Conservation (phyloP, 208 protist genomes). For the Trypanosoma melophagium region DNA sequence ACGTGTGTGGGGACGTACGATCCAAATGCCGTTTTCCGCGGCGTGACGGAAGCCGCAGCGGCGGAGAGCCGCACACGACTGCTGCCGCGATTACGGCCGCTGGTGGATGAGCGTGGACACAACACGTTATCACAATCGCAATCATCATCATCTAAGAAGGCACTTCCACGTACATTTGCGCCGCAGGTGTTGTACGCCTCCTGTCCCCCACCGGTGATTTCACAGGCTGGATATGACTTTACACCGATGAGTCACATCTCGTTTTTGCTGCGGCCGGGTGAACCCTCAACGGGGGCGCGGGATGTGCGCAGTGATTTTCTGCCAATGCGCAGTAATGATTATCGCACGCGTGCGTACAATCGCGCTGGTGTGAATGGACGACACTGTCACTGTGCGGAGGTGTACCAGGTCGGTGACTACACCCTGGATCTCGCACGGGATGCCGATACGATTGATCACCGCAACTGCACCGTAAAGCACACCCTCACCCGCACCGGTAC, state of each 20-base stretch:
- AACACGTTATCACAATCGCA: conserved; percentile 21
- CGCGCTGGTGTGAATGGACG: conserved; percentile 56
- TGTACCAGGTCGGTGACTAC: conserved; percentile 87
- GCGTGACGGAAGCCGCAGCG: conserved; percentile 45
- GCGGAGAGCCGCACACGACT: conserved; percentile 34
- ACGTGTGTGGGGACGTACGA: conserved; percentile 55
- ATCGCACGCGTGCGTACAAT: conserved; percentile 73
- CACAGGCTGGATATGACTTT: conserved; percentile 85
- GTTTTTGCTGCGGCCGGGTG: conserved; percentile 62
- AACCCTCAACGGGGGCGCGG: conserved; percentile 60
- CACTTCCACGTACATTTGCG: conserved; percentile 63
- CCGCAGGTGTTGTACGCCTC: conserved; percentile 76
- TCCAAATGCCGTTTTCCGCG: conserved; percentile 62
- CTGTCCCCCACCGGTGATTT: conserved; percentile 71
- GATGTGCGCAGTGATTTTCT: conserved; percentile 73
- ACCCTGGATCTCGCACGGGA: conserved; percentile 70
- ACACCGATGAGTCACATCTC: conserved; percentile 77
- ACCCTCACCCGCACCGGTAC: conserved; percentile 59
- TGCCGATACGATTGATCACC: conserved; percentile 57
- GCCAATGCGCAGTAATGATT: conserved; percentile 63
- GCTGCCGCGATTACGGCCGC: conserved; percentile 53
- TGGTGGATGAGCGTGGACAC: conserved; percentile 64
- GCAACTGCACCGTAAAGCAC: conserved; percentile 59
- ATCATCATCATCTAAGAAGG: conserved; percentile 24
- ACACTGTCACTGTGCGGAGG: conserved; percentile 86